Conservation (phyloP, 768 basidiomycete species). For the Pulveroboletus ravenelii region DNA sequence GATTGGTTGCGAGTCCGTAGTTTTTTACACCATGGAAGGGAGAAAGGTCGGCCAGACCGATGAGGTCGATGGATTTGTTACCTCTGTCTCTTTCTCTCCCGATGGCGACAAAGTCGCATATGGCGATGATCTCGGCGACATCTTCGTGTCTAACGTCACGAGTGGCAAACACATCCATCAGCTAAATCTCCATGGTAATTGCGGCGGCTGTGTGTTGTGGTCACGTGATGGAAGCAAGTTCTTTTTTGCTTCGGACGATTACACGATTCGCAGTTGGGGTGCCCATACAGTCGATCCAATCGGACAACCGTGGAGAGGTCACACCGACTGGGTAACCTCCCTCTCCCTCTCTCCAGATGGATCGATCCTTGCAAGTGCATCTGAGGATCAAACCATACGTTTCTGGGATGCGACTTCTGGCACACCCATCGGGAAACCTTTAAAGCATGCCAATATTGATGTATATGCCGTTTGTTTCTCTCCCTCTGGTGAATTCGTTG, state of each 20-base stretch:
- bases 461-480: neutral
- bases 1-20: no score
- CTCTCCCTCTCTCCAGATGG: slow-evolving; percentile 2
- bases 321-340: neutral
- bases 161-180: no score
- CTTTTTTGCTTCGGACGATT: neutral
- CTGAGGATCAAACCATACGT: neutral
- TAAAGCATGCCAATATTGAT: neutral
- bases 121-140: no score
- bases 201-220: no score
- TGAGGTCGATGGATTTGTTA: no score
- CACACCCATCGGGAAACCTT: neutral
- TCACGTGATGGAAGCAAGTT: neutral
- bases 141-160: no score
- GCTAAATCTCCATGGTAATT: no score
- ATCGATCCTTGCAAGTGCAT: slow-evolving; percentile 3
- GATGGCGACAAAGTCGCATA: no score
- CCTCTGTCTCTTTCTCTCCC: no score
- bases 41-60: no score
- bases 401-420: slow-evolving; percentile 3
- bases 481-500: neutral
- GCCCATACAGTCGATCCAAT: neutral
- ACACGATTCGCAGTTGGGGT: slow-evolving; percentile 9
- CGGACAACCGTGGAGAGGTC: slow-evolving; percentile 11
- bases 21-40: no score